Conservation (phyloP, 2,329 filamentous ascomycete species). For the Pseudogymnoascus sp. region DNA sequence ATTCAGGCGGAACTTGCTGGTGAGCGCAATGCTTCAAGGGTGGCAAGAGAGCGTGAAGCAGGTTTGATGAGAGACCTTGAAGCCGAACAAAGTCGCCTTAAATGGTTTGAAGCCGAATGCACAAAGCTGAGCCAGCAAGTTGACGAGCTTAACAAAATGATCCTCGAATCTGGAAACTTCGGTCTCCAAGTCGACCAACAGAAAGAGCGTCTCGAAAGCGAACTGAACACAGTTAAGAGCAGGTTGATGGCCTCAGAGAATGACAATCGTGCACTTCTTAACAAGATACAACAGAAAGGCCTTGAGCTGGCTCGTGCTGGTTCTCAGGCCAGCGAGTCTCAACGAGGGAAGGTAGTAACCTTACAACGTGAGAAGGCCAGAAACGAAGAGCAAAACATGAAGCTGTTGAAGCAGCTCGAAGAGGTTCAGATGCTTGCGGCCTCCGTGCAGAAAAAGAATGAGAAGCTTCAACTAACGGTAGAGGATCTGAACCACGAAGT, state of each 20-base stretch:
- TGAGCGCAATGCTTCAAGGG: conserved; percentile 67
- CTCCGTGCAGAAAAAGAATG: conserved; percentile 84
- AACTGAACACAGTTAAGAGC: conserved; percentile 84
- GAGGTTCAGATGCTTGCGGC: conserved; percentile 77
- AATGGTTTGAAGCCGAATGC: conserved; percentile 73
- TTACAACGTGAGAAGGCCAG: conserved; percentile 77
- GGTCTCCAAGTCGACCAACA: conserved; percentile 85
- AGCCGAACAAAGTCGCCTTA: conserved; percentile 64
- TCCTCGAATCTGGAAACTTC: conserved; percentile 82
- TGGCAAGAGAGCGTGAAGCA: conserved; percentile 72
- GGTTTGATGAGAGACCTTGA: conserved; percentile 74
- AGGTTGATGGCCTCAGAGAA: conserved; percentile 88
- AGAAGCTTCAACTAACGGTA: conserved; percentile 78
- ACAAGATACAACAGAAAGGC: conserved; percentile 96
- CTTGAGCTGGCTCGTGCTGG: conserved; percentile 88
- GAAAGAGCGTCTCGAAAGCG: conserved; percentile 85
- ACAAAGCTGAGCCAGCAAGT: conserved; percentile 69
- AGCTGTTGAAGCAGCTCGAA: conserved; percentile 73
- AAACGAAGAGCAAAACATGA: conserved; percentile 72
- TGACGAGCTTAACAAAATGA: conserved; percentile 76
- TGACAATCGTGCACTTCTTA: conserved; percentile 88
- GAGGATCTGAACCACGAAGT: conserved; percentile 93
- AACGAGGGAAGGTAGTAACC: conserved; percentile 64
- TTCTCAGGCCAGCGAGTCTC: conserved; percentile 76
- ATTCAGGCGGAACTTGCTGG: conserved; percentile 72